Evolutionary conservation across 371 early-diverging fungal species (phyloP).

Genomic region (Mucor sp.): DNA sequence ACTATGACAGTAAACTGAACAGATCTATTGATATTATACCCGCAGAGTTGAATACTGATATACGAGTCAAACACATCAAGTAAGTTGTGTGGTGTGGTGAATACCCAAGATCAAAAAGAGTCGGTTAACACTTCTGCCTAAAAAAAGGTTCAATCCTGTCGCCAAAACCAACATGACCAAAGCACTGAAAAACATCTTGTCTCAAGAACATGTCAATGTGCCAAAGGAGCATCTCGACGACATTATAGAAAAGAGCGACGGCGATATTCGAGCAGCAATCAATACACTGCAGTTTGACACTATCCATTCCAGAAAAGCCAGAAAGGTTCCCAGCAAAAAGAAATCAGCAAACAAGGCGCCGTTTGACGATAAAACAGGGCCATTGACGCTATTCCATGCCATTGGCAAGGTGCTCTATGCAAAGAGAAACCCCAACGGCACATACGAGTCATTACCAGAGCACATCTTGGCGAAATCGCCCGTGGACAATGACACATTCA

Average conservation of each 20-base stretch:
- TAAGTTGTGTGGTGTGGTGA: background rate
- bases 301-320: background rate
- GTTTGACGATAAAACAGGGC: conserved; percentile 13
- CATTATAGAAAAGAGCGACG: conserved; percentile 28
- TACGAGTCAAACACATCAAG: conserved; percentile 4
- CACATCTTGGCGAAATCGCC: conserved; percentile 27
- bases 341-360: background rate
- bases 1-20: background rate
- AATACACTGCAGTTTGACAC: conserved; percentile 40
- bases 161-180: conserved; percentile 16
- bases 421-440: conserved; percentile 29
- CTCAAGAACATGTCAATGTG: conserved; percentile 7
- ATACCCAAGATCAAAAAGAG: background rate
- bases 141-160: conserved; percentile 35
- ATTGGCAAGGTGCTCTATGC: conserved; percentile 46
- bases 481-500: conserved; percentile 22
- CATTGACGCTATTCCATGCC: conserved; percentile 40
- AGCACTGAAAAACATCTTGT: conserved; percentile 8
- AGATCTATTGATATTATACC: conserved; percentile 11
- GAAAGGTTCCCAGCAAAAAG: conserved; percentile 4
- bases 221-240: conserved; percentile 6
- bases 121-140: background rate
- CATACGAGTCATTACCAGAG: conserved; percentile 34
- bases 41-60: conserved; percentile 4
- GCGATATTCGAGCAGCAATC: conserved; percentile 47